A percentile compares a stretch with the other conserved stretches of the same genome.
Conservation (phyloP, 805 yeast genomes). For the Candida alai region DNA sequence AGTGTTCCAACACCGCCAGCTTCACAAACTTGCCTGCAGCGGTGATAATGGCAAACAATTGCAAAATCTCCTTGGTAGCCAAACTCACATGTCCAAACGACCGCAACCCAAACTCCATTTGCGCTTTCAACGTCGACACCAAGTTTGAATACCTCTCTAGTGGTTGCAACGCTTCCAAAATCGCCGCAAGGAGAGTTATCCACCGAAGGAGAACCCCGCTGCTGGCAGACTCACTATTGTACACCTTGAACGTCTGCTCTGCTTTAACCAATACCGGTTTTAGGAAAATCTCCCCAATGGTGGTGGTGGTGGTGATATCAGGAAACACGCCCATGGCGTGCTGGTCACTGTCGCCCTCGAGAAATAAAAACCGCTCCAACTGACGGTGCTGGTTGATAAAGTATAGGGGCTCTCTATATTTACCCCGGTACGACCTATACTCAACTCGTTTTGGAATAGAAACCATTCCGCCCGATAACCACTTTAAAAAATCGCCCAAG, state of each 20-base stretch:
- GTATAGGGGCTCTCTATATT: slow-evolving; percentile 1
- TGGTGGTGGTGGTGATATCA: neutral
- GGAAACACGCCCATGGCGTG: neutral
- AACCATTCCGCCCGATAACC: slow-evolving; percentile 36
- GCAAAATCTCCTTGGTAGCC: slow-evolving; percentile 1
- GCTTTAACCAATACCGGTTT: slow-evolving; percentile 1
- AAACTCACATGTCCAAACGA: slow-evolving; percentile 7
- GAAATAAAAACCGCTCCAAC: slow-evolving; percentile 6
- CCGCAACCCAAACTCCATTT: slow-evolving; percentile 9
- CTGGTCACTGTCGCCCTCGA: too few relatives aligned
- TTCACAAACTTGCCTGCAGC: neutral
- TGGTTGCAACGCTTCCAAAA: neutral
- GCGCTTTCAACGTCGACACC: slow-evolving; percentile 14
- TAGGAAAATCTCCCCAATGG: neutral
- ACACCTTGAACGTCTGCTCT: slow-evolving; percentile 2
- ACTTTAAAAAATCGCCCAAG: slow-evolving; percentile 30
- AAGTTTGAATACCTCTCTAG: slow-evolving; percentile 6
- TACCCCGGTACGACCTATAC: slow-evolving; percentile 1
- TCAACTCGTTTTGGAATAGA: neutral
- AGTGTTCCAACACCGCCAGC: too few relatives aligned
- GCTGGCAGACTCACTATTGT: neutral
- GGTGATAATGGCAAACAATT: slow-evolving; percentile 9
- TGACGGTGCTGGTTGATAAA: slow-evolving; percentile 5
- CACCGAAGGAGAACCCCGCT: slow-evolving; percentile 5
- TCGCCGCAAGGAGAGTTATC: slow-evolving; percentile 3